Conservation (phyloP, 805 yeast genomes). For the Myxozyma lipomycoides region DNA sequence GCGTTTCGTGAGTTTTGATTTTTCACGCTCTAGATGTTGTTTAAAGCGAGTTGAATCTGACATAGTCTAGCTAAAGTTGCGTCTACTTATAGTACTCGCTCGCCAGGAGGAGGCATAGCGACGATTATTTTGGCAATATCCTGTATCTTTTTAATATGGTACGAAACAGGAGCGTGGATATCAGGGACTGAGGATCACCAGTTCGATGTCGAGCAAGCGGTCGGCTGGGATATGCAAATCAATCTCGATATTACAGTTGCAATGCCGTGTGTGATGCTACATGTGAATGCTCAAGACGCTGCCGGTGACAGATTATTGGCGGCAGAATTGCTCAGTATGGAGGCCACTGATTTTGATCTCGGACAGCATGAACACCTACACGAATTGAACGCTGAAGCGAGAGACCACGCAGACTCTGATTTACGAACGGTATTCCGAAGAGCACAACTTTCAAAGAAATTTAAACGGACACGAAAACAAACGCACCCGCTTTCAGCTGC, state of each 20-base stretch:
- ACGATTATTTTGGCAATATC: conserved; percentile 60
- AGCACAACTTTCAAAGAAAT: conserved; percentile 19
- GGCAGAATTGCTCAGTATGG: conserved; percentile 65
- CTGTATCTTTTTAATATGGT: conserved; percentile 69
- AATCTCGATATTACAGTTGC: conserved; percentile 78
- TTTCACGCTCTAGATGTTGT: not conserved
- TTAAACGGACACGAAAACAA: conserved; percentile 13
- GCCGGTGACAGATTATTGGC: conserved; percentile 78
- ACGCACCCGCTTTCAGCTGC: conserved; percentile 3
- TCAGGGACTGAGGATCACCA: conserved; percentile 79
- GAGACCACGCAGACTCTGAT: conserved; percentile 18
- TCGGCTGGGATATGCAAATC: conserved; percentile 57
- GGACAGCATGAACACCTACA: conserved; percentile 8
- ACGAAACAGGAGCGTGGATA: conserved; percentile 76
- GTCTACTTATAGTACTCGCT: conserved; percentile 65
- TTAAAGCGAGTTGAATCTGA: conserved; percentile 38
- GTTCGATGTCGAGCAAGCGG: conserved; percentile 64
- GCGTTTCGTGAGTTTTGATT: conserved; percentile 28
- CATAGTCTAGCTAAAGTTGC: conserved; percentile 55
- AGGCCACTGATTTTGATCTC: conserved; percentile 43
- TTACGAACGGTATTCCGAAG: conserved; percentile 20
- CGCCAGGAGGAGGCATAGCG: conserved; percentile 72
- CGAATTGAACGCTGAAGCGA: conserved; percentile 20
- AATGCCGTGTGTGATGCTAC: conserved; percentile 75
- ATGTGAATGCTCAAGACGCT: conserved; percentile 70